phyloP scores from a whole-genome alignment of 2,329 filamentous ascomycete species.

The Alternaria rosae region DNA sequence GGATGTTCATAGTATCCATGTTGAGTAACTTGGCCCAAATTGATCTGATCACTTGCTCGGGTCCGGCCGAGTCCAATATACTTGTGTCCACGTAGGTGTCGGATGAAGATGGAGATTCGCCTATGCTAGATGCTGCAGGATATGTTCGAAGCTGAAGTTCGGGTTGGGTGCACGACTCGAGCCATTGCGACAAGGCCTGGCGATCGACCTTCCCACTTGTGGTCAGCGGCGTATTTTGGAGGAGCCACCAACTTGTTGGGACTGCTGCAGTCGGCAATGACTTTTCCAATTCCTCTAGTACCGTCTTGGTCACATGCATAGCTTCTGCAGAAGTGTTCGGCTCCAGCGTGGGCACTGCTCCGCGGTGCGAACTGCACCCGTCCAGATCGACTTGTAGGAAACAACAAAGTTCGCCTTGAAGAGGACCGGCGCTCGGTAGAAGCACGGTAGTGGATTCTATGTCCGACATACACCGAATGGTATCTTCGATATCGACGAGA shows the following conservation, averaged over 20 bases:
- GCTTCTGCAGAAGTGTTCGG: background rate
- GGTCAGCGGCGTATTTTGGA: background rate
- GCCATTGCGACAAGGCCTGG: background rate
- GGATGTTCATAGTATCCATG: background rate
- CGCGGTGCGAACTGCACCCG: background rate
- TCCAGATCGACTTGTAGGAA: background rate
- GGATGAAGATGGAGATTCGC: background rate
- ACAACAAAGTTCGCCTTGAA: background rate
- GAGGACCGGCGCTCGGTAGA: background rate
- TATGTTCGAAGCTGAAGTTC: background rate
- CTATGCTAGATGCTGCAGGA: background rate
- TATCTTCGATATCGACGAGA: background rate
- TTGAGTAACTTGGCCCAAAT: background rate
- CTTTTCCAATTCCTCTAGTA: background rate
- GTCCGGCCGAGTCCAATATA: background rate
- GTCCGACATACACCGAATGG: background rate
- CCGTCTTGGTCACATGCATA: background rate
- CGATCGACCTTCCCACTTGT: background rate
- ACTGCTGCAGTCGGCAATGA: background rate
- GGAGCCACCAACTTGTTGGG: background rate
- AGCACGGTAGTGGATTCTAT: background rate
- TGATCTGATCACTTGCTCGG: background rate
- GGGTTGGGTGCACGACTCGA: background rate
- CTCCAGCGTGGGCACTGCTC: background rate
- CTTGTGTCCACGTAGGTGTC: background rate